Evolutionary conservation across 768 basidiomycete genomes (phyloP), one percentile per base, ranked within the genome.

Genomic region (Pulveroboletus ravenelii): DNA sequence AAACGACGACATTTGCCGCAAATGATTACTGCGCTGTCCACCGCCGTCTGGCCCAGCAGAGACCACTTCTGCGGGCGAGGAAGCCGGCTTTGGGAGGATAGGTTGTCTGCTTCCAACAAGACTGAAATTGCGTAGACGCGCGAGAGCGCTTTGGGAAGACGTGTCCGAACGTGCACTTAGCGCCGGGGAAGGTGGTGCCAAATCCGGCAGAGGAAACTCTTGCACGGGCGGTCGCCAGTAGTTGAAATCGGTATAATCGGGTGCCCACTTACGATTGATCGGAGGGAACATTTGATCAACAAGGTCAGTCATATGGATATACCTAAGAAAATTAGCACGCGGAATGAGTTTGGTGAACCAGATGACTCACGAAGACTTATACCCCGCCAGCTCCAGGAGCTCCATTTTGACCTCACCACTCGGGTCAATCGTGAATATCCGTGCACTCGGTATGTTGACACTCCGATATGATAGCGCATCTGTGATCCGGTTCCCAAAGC

Each of bases 211-310:
- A 5, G 84, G 72, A 51, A 86, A 85, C 1, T 91, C 87, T 45
- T 80, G 82, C 12, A 97, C 73, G 0, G 91, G 85, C 0, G 79
- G 57, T 56, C 92, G 87, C 96, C 96, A 99, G 64, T 82, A 99
- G 63, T 95, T 97, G 77, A 96, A 93, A 67, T 98, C 95, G 1
- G 94, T 96, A 66, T 80, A 99, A 64, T 94, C 93, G 1, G 89
- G 82, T 12, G 85, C 79, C 80, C 85, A 87, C 64, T 90, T 91
- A 45, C 86, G 82, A 64, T 93, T 80, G 48, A 98, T 93, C 0
- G 95, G 92, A 31, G 96, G 96, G 74, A 99, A 99, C 85, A 96
- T 94, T 70, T 96, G 94, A 71, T 99, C 94, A 14, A 99, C 96
- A n/a, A 99, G 80, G 67, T 98, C 94, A 8, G 94, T 95, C 92